Evolutionary conservation across 2,329 filamentous ascomycete genomes (phyloP), one percentile per base, ranked within the genome.

Genomic region (Juglanconis sp.): DNA sequence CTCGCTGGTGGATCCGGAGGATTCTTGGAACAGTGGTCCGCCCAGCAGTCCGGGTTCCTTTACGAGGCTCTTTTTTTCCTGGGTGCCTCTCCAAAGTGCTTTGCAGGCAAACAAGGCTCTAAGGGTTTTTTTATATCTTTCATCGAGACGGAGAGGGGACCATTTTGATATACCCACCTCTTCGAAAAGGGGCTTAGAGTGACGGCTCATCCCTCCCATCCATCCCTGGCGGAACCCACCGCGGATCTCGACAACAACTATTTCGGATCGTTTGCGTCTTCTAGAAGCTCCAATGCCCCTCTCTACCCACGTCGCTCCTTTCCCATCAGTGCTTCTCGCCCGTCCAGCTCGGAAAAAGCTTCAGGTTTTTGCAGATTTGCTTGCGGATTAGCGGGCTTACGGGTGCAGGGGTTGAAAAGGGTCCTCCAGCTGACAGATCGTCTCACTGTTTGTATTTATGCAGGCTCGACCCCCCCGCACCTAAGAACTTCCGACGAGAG

Each of bases 401-500:
- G 13, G 8, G 15, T 57, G 50, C 61, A 63, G 61, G 61, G 61
- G 54, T 40, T 50, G 34, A 50, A 52, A 49, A 56, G 60, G 54
- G 50, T 54, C 50, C 56, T 55, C 40, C 57, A 49, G 68, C 67
- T 69, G 63, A 70, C 69, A 61, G 59, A 58, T 60, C 62, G 51
- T 60, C 60, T 65, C 64, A 64, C 51, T 40, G 13, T 64, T 67
- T 65, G 57, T 67, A 68, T 71, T 67, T 66, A 69, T 70, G 68
- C 70, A 73, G 70, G 63, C 55, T 61, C 66, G 53, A 62, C 62
- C 56, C 65, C 66, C 65, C 69, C 69, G 67, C 68, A 69, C 64
- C 64, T 65, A 65, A 69, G 68, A 66, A 68, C 70, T 69, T 71
- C 70, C 63, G 65, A 68, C 75, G 73, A 77, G 65, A 31, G 30